phyloP scores from a whole-genome alignment of 2,329 filamentous ascomycete species.

The Beauveria caledonica region DNA sequence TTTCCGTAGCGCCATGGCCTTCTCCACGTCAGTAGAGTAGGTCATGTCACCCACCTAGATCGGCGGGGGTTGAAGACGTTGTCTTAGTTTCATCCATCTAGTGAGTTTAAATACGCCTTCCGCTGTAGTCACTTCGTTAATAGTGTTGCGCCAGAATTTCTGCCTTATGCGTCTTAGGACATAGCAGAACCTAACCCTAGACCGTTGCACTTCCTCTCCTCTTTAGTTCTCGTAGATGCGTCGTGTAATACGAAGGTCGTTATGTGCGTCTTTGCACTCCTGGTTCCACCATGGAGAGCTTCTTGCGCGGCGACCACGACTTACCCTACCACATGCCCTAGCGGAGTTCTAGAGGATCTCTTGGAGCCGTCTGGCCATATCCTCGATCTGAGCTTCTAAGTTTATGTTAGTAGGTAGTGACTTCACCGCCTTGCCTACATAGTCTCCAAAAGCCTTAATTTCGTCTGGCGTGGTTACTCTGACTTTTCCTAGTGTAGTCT shows the following conservation, averaged over 20 bases:
- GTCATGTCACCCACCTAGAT: neutral
- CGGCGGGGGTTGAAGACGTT: neutral
- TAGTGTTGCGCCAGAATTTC: neutral
- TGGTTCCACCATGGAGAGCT: no score
- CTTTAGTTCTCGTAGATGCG: no score
- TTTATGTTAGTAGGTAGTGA: no score
- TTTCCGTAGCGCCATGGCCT: neutral
- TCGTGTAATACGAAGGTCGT: no score
- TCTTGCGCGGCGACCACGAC: no score
- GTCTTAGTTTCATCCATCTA: conserved; percentile 2
- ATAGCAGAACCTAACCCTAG: no score
- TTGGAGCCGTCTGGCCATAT: no score
- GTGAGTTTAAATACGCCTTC: conserved; percentile 5
- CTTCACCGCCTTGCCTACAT: neutral
- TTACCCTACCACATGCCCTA: no score
- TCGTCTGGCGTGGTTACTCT: neutral
- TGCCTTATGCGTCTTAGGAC: neutral
- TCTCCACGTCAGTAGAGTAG: neutral
- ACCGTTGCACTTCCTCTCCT: no score
- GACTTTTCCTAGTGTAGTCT: neutral
- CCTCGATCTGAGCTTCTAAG: no score
- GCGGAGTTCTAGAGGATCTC: no score
- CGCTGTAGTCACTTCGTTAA: neutral
- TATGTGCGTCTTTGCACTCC: no score
- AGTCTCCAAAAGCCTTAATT: neutral